Conservation (phyloP, 1,284 basidiomycete species). For the Bjerkandera adusta region DNA sequence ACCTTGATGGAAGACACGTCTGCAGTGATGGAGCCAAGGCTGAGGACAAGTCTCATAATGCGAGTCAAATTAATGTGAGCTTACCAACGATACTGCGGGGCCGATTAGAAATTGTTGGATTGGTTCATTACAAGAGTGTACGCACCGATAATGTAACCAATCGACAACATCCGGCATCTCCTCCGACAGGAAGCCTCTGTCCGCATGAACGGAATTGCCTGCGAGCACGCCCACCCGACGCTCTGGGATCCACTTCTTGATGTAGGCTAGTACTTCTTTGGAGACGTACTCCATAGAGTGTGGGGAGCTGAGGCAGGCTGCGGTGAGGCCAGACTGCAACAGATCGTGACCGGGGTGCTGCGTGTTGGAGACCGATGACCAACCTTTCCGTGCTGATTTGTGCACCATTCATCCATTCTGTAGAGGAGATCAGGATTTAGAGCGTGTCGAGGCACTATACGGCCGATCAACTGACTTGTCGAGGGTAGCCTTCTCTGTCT, state of each 20-base stretch:
- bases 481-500: conserved; percentile 58
- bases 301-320: conserved; percentile 64
- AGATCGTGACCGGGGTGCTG: background rate
- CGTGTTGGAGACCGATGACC: conserved; percentile 12
- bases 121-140: conserved; percentile 1
- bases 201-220: conserved; percentile 80
- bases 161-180: conserved; percentile 76
- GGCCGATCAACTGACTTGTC: conserved; percentile 52
- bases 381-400: conserved; percentile 66
- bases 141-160: conserved; percentile 78
- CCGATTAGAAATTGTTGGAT: conserved; percentile 14
- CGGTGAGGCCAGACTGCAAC: conserved; percentile 67
- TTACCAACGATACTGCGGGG: conserved; percentile 23
- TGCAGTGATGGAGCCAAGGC: conserved; percentile 22
- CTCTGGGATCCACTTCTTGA: conserved; percentile 73
- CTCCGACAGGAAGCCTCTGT: conserved; percentile 67
- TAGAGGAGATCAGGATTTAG: background rate
- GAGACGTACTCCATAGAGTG: conserved; percentile 55
- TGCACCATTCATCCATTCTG: conserved; percentile 81
- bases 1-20: conserved; percentile 85
- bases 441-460: background rate
- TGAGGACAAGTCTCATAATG: conserved; percentile 2
- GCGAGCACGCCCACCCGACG: conserved; percentile 65
- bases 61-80: conserved; percentile 5
- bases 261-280: conserved; percentile 59